Conservation (phyloP, 78 protist genomes). For the Creolimax fragrantissima region DNA sequence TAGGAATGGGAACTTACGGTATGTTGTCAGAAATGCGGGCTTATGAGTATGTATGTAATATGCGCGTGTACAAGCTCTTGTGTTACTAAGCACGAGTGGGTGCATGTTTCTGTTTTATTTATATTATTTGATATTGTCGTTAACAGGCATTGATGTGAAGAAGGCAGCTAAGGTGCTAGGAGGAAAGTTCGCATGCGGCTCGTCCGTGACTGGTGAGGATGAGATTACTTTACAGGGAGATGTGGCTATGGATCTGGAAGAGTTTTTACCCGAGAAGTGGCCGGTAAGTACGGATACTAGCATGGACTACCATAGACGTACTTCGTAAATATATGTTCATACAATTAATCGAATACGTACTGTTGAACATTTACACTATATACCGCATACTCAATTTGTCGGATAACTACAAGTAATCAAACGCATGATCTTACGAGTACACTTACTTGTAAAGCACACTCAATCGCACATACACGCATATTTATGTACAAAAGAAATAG, state of each 20-base stretch:
- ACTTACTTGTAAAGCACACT: too few species aligned
- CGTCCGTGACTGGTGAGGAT: constrained; percentile 1
- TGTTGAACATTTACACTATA: too few species aligned
- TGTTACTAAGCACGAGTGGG: not conserved
- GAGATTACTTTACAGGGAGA: constrained; percentile 15
- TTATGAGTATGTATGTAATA: not conserved
- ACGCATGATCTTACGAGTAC: too few species aligned
- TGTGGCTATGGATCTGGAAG: not conserved
- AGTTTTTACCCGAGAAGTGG: not conserved
- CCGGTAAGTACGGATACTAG: not conserved
- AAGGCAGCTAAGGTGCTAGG: constrained; percentile 7
- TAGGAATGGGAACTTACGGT: not conserved
- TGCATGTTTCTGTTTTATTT: not conserved
- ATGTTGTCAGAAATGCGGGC: not conserved
- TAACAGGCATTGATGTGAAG: constrained; percentile 9
- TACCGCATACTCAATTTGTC: too few species aligned
- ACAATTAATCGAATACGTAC: too few species aligned
- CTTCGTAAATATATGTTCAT: too few species aligned
- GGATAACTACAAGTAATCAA: too few species aligned
- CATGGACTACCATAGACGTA: too few species aligned
- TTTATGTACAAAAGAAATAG: too few species aligned
- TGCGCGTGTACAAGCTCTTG: not conserved
- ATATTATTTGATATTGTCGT: not conserved
- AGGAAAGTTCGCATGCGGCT: constrained; percentile 1
- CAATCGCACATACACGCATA: too few species aligned